These are phyloP conservation scores for Coprinellus micaceus DNA, from an alignment of 768 basidiomycete genomes.

Conservation along the genomic window DNA sequence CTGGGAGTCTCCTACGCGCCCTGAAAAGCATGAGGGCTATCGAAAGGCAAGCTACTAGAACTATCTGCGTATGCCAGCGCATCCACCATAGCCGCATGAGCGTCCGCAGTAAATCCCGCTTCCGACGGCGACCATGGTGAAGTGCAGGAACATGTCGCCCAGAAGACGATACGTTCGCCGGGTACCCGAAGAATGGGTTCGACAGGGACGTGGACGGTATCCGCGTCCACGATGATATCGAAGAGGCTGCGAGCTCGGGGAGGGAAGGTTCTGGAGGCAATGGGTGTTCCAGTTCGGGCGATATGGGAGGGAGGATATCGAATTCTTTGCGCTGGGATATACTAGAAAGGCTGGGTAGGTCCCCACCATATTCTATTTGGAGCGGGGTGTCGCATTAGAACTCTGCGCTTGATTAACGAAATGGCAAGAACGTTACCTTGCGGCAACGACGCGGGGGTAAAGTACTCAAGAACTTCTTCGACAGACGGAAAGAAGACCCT, in stretches of 20 bases:
- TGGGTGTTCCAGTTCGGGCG: constrained; percentile 8
- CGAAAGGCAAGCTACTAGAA: constrained; percentile 30
- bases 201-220: constrained; percentile 55
- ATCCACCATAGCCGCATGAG: constrained; percentile 63
- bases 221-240: constrained; percentile 19
- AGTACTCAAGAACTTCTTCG: constrained; percentile 52
- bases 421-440: constrained; percentile 41
- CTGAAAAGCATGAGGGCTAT: constrained; percentile 17
- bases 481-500: constrained; percentile 64
- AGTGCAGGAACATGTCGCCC: constrained; percentile 37
- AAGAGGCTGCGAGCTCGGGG: constrained; percentile 13
- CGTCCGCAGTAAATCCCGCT: constrained; percentile 63
- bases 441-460: constrained; percentile 51
- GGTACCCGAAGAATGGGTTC: constrained; percentile 79
- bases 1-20: not conserved
- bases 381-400: constrained; percentile 8
- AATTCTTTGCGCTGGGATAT: constrained; percentile 8
- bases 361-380: constrained; percentile 64
- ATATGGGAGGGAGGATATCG: constrained; percentile 5
- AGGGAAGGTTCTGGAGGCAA: constrained; percentile 7
- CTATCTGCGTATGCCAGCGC: constrained; percentile 51
- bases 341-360: constrained; percentile 45
- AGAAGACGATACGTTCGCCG: constrained; percentile 32
- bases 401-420: constrained; percentile 16
- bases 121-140: constrained; percentile 61